A percentile compares a stretch with the other conserved stretches of the same genome.
Evolutionary conservation across 2,329 filamentous ascomycete species (phyloP).

Genomic region (Pyrenophora teres): DNA sequence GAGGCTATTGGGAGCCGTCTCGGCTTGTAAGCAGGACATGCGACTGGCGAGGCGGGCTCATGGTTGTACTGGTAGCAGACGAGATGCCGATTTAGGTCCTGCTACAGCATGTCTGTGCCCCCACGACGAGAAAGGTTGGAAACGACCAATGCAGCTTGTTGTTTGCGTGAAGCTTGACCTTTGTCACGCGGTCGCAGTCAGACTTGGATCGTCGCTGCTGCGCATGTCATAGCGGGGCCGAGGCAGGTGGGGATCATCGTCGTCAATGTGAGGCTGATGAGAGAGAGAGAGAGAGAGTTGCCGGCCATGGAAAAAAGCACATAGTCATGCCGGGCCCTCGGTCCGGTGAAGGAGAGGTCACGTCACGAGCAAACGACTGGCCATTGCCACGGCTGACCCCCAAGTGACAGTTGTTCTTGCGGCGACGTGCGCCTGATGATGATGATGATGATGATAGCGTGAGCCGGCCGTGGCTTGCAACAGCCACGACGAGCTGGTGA

Average conservation of each 20-base stretch:
- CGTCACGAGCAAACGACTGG: slow-evolving; percentile 20
- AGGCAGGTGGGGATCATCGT: neutral
- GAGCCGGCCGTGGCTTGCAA: slow-evolving; percentile 15
- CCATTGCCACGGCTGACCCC: neutral
- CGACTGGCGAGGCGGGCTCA: slow-evolving; percentile 12
- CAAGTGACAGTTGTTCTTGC: slow-evolving; percentile 3
- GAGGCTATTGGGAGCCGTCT: neutral
- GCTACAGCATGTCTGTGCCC: slow-evolving; percentile 11
- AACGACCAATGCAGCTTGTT: slow-evolving; percentile 8
- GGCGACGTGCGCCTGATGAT: slow-evolving; percentile 1
- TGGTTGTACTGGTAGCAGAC: slow-evolving; percentile 12
- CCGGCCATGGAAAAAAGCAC: slow-evolving; percentile 31
- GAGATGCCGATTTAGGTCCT: slow-evolving; percentile 9
- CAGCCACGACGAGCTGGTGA: slow-evolving; percentile 10
- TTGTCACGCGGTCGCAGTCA: slow-evolving; percentile 6
- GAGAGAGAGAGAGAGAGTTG: too few relatives aligned
- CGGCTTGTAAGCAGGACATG: neutral
- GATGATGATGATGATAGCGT: slow-evolving; percentile 9
- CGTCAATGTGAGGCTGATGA: slow-evolving; percentile 10
- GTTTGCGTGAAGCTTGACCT: neutral
- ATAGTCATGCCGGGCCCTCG: slow-evolving; percentile 30
- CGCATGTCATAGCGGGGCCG: neutral
- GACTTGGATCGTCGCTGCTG: slow-evolving; percentile 2
- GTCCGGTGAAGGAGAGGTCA: slow-evolving; percentile 27
- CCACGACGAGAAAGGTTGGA: slow-evolving; percentile 12